Percentiles rank a stretch among this genome's conserved stretches.
phyloP scores from a whole-genome alignment of 768 basidiomycete genomes.

The Leccinum arenicola region DNA sequence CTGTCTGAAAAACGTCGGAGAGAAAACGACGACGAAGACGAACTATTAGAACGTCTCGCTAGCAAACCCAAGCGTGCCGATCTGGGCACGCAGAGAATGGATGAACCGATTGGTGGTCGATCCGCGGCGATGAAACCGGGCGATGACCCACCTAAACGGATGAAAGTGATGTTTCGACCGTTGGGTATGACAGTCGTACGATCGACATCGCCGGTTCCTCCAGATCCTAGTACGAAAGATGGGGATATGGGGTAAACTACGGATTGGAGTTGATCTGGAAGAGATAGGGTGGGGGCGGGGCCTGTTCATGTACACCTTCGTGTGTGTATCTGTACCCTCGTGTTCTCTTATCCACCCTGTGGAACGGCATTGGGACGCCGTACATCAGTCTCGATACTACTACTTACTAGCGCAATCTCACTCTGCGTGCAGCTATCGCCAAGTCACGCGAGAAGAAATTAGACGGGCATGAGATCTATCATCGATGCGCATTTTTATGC shows the following conservation, averaged over 20 bases:
- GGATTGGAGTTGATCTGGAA: conserved; percentile 29
- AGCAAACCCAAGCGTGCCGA: conserved; percentile 56
- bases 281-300: conserved; percentile 25
- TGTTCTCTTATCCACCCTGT: conserved; percentile 8
- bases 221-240: conserved; percentile 68
- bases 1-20: conserved; percentile 70
- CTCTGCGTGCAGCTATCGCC: neutral
- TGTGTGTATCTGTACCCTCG: conserved; percentile 9
- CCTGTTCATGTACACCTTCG: conserved; percentile 2
- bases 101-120: conserved; percentile 20
- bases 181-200: conserved; percentile 27
- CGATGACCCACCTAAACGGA: conserved; percentile 57
- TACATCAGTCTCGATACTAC: conserved; percentile 8
- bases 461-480: too few relatives aligned
- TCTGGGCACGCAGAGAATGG: conserved; percentile 45
- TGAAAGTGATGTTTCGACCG: conserved; percentile 68
- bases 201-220: conserved; percentile 42
- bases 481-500: neutral
- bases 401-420: conserved; percentile 1
- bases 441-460: neutral
- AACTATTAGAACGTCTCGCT: conserved; percentile 57
- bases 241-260: conserved; percentile 65
- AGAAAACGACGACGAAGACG: conserved; percentile 70
- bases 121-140: conserved; percentile 29
- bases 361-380: neutral